phyloP scores from a whole-genome alignment of 2,329 filamentous ascomycete species.

The Ciborinia camelliae region DNA sequence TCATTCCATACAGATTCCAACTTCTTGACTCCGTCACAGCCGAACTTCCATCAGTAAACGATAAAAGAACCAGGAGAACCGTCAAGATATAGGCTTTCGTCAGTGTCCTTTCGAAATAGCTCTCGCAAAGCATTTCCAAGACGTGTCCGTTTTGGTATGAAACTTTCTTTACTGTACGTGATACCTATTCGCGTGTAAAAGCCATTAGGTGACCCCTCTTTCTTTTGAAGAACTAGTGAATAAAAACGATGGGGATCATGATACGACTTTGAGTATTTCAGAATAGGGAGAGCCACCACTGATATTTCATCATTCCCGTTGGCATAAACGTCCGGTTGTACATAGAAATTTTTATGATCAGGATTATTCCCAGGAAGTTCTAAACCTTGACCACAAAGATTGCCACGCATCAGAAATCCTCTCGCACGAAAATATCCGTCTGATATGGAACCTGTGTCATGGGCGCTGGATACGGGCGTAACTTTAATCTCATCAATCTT shows the following conservation, averaged over 20 bases:
- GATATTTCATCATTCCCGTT: too few relatives aligned
- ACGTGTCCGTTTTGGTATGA: background rate
- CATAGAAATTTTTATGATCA: rapidly evolving
- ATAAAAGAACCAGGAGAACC: slow-evolving; percentile 4
- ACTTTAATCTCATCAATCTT: background rate
- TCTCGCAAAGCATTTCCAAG: background rate
- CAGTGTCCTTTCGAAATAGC: background rate
- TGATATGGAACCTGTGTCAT: background rate
- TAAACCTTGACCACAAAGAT: background rate
- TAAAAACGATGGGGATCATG: background rate
- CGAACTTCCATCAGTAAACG: background rate
- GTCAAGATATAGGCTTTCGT: background rate
- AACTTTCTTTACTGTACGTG: rapidly evolving
- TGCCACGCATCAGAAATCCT: background rate
- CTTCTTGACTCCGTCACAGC: too few relatives aligned
- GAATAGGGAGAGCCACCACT: background rate
- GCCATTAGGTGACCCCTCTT: background rate
- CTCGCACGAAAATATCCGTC: slow-evolving; percentile 1
- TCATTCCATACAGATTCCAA: background rate
- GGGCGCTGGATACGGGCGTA: background rate
- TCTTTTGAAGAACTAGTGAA: background rate
- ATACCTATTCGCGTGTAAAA: background rate
- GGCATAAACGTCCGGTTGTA: rapidly evolving
- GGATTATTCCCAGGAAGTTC: rapidly evolving
- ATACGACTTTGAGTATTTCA: background rate